Conservation (phyloP, 306 rosid species). For the Prunus campanulata region DNA sequence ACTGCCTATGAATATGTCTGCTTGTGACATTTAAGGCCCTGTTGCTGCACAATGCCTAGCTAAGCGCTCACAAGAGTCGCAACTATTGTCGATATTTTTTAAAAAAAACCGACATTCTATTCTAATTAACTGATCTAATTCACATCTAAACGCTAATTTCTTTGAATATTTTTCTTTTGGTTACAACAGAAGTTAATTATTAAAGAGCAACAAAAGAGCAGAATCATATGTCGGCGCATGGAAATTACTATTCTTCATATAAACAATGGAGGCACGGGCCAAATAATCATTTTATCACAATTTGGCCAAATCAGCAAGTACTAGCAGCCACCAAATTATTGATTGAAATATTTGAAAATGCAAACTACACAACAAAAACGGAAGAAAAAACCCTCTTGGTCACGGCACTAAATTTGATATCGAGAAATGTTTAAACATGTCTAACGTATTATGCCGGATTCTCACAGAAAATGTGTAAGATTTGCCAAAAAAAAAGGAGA, state of each 20-base stretch:
- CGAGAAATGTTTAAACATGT: neutral
- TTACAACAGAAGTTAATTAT: neutral
- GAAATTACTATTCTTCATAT: neutral
- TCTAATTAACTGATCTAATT: too few relatives aligned
- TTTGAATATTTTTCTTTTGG: neutral
- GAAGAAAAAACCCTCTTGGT: neutral
- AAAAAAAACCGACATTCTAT: neutral
- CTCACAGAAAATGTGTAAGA: neutral
- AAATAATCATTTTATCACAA: too few relatives aligned
- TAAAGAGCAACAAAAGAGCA: neutral
- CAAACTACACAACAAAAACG: neutral
- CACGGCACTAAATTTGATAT: neutral
- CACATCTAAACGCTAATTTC: too few relatives aligned
- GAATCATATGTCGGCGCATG: neutral
- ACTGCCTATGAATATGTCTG: neutral
- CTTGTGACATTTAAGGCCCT: neutral
- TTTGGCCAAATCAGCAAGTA: neutral
- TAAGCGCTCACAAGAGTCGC: neutral
- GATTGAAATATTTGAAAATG: neutral
- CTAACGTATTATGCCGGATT: neutral
- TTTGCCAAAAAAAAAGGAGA: neutral
- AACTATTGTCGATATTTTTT: neutral
- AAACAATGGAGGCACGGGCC: neutral
- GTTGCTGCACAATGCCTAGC: neutral
- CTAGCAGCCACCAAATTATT: neutral